Evolutionary conservation across 441 rosid species (phyloP), one percentile per base, ranked within the genome.

Genomic region (Adansonia grandidieri): DNA sequence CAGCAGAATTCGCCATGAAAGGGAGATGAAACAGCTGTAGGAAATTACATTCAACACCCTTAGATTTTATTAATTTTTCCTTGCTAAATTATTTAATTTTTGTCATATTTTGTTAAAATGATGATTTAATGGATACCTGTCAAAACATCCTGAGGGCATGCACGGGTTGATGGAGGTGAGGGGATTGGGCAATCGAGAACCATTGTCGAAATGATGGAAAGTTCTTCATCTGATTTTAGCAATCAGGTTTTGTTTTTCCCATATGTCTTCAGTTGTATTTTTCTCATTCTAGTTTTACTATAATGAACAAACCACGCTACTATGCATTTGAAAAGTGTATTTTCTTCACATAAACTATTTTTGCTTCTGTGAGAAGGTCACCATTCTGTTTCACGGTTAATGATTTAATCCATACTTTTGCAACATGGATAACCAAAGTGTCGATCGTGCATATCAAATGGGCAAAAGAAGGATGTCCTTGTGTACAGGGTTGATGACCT

Each of bases 371-470:
- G 13, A 42, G 19, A 50, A 32, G 37, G 37, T 32, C 37, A 32
- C 37, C 37, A 32, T 32, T 32, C 37, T 32, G 37, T 32, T 32
- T 32, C 37, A 32, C 37, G 32, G 37, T 32, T 40, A 53, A 53
- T 32, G 54, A 68, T n/a, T 15, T n/a, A 53, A 53, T 53, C 15
- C 58, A 24, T 42, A 50, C 71, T 44, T 73, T 72, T 88, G 82
- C 87, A 94, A 97, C 78, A 93, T 91, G 69, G 98, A 96, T 80
- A 96, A 90, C 85, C 99, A 92, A 84, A 94, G 98, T 64, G 97
- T 96, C 82, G 98, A 94, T 88, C 91, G 98, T 61, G 98, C 98
- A 75, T 94, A 96, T 82, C 91, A 97, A 84, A 94, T 96, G 99
- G 99, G 73, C 99, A 96, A 81, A 90, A 77, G 73, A 96, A 96